Evolutionary conservation across 1,284 basidiomycete species (phyloP).

Genomic region (Cerioporus squamosus): DNA sequence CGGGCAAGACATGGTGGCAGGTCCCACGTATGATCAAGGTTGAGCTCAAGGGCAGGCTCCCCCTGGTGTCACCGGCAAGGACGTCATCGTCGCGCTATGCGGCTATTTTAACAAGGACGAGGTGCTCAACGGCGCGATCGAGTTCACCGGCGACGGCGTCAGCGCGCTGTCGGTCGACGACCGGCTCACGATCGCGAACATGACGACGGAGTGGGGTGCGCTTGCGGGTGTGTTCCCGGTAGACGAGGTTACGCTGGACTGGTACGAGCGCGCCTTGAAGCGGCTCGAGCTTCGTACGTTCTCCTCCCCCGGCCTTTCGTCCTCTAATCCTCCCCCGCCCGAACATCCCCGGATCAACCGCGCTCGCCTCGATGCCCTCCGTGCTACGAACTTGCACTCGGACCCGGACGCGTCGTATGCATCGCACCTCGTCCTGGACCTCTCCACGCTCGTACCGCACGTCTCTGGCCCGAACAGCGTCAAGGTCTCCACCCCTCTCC

Average conservation of each 20-base stretch:
- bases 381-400: slow-evolving; percentile 61
- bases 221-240: slow-evolving; percentile 96
- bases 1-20: slow-evolving; percentile 99
- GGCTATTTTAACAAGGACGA: slow-evolving; percentile 98
- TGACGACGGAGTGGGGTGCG: slow-evolving; percentile 99
- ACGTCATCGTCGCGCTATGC: slow-evolving; percentile 97
- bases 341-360: slow-evolving; percentile 90
- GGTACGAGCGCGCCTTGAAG: slow-evolving; percentile 86
- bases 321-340: slow-evolving; percentile 69
- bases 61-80: slow-evolving; percentile 95
- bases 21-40: slow-evolving; percentile 97
- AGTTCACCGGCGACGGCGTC: slow-evolving; percentile 96
- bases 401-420: slow-evolving; percentile 87
- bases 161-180: slow-evolving; percentile 86
- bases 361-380: slow-evolving; percentile 70
- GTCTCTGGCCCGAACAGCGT: slow-evolving; percentile 98
- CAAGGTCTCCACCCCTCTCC: slow-evolving; percentile 92
- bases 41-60: slow-evolving; percentile 83
- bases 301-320: slow-evolving; percentile 48
- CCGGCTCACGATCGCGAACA: slow-evolving; percentile 94
- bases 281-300: slow-evolving; percentile 86
- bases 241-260: slow-evolving; percentile 81
- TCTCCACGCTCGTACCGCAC: slow-evolving; percentile 93
- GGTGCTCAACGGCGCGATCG: slow-evolving; percentile 97
- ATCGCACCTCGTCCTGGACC: slow-evolving; percentile 90